Evolutionary conservation across 2,329 filamentous ascomycete genomes (phyloP), one percentile per base, ranked within the genome.

Genomic region (Clonostachys chloroleuca): DNA sequence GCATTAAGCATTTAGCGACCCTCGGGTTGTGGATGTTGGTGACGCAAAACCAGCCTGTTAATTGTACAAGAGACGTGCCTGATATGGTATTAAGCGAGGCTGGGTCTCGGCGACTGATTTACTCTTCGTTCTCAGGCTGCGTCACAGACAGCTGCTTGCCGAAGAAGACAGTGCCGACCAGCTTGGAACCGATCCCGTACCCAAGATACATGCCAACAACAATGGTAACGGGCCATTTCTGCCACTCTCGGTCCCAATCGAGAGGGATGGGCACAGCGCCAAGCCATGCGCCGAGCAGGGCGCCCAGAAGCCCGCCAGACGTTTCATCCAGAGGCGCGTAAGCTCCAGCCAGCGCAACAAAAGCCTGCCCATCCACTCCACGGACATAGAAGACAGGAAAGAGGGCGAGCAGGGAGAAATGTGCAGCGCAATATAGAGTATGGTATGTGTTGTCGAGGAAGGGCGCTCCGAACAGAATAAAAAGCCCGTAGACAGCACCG

Each of bases 211-310:
- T 76, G 4, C 94, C 94, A 3, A 81, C 83, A 5, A 97, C 69
- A 49, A 99, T 87, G 0, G 94, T 99, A 43, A 97, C 86, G 0
- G 94, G 94, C 88, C 92, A 99, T 65, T 86, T 89, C 79, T 99
- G 94, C 94, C 94, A 99, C 57, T 95, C 91, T n/a, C 94, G 84
- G 65, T 99, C 94, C 92, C 92, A 97, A 65, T 99, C 94, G 55
- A 99, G 73, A 3, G 94, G 94, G 56, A 99, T 97, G 0, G 95
- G 94, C 46, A 97, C 83, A 8, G 94, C 94, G 5, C 94, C 94
- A 40, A 96, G 70, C 94, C 94, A 97, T 39, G 89, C 90, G 6
- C 94, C 94, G 2, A 92, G 58, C 24, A 86, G 72, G 0, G 83
- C 84, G 6, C 94, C 94, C n/a, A 92, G 66, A 10, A 89, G 76